Percentiles rank a stretch among this genome's conserved stretches.
phyloP scores from a whole-genome alignment of 164 flowering plant species.

The Saururus chinensis region DNA sequence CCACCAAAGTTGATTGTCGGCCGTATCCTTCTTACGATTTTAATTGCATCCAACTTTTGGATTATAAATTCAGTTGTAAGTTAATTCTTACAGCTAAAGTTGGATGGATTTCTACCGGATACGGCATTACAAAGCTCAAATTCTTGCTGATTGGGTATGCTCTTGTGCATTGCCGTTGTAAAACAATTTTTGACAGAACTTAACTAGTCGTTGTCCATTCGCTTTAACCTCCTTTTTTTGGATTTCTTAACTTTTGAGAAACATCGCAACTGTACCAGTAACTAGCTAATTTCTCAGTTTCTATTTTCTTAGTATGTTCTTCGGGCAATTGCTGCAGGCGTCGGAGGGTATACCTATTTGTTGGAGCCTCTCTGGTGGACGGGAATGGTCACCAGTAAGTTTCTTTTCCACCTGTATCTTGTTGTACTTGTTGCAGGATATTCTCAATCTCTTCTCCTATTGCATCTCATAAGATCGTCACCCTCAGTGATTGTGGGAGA shows the following conservation, averaged over 20 bases:
- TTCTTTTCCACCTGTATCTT: no score
- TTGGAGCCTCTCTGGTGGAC: conserved; percentile 97
- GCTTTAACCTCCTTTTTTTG: neutral
- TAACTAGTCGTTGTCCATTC: neutral
- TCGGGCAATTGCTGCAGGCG: conserved; percentile 29
- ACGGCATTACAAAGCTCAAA: no score
- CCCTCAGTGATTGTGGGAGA: conserved; percentile 84
- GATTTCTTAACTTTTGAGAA: no score
- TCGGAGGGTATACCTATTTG: conserved; percentile 78
- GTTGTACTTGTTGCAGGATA: neutral
- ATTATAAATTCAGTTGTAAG: no score
- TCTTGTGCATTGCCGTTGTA: neutral
- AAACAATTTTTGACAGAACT: neutral
- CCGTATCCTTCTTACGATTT: no score
- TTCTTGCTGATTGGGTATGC: neutral
- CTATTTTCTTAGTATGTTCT: neutral
- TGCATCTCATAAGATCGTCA: conserved; percentile 5
- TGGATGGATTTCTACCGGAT: no score
- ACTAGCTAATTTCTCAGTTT: neutral
- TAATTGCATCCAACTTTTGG: no score
- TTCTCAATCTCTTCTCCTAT: neutral
- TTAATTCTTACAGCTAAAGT: no score
- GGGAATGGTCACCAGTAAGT: conserved; percentile 82
- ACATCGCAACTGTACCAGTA: no score
- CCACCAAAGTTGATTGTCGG: neutral